Evolutionary conservation across 768 basidiomycete species (phyloP).

Genomic region (Rhizopogon rudus): DNA sequence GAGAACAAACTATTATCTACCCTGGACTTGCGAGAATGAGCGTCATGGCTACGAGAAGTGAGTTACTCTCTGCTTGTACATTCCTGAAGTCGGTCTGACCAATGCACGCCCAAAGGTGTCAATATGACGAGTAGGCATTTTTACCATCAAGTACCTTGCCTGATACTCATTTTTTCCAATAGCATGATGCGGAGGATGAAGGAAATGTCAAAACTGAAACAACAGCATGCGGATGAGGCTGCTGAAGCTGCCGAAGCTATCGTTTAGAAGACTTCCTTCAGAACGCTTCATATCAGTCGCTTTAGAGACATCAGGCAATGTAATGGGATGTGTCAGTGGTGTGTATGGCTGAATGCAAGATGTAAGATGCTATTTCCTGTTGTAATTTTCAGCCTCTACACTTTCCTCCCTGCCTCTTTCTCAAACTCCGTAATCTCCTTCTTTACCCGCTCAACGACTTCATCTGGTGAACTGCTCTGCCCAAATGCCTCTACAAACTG

Average conservation of each 20-base stretch:
- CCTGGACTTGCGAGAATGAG: slow-evolving; percentile 95
- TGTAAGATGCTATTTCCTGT: neutral
- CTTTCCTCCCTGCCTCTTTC: slow-evolving; percentile 27
- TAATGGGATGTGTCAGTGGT: slow-evolving; percentile 8
- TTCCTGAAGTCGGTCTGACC: neutral
- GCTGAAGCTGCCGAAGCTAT: slow-evolving; percentile 11
- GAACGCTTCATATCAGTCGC: neutral
- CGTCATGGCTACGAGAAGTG: slow-evolving; percentile 83
- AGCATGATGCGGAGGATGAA: slow-evolving; percentile 91
- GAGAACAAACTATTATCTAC: slow-evolving; percentile 67
- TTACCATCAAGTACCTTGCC: neutral
- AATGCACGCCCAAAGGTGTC: slow-evolving; percentile 53
- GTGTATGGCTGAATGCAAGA: slow-evolving; percentile 1
- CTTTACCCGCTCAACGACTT: slow-evolving; percentile 59
- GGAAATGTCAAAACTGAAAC: slow-evolving; percentile 70
- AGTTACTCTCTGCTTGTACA: slow-evolving; percentile 19
- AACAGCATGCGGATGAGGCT: slow-evolving; percentile 35
- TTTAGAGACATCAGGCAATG: neutral
- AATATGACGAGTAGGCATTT: slow-evolving; percentile 77
- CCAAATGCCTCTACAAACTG: slow-evolving; percentile 97
- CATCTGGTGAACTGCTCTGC: slow-evolving; percentile 64
- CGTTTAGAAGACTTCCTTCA: neutral
- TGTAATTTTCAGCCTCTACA: slow-evolving; percentile 11
- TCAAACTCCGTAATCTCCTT: slow-evolving; percentile 45
- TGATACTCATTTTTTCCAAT: slow-evolving; percentile 3